Conservation (phyloP, 1,284 basidiomycete species). For the Ustilago cynodontis region DNA sequence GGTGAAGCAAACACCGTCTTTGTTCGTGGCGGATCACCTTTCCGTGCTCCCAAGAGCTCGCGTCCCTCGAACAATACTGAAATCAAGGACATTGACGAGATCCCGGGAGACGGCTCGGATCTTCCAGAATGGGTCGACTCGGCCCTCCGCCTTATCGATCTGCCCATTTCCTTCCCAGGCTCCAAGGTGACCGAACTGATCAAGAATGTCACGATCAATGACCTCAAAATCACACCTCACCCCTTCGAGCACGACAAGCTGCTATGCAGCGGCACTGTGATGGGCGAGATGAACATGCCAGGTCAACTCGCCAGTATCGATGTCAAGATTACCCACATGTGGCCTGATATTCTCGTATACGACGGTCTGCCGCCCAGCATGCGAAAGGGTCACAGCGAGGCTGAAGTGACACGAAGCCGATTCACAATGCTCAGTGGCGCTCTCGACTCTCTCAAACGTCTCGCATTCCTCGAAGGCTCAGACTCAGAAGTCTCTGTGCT, state of each 20-base stretch:
- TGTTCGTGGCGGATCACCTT: conserved; percentile 63
- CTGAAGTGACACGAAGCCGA: neutral
- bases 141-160: conserved; percentile 52
- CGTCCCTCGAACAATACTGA: neutral
- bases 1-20: conserved; percentile 62
- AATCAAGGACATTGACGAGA: conserved; percentile 9
- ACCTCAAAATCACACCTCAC: conserved; percentile 64
- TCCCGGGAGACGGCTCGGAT: conserved; percentile 55
- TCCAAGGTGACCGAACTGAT: conserved; percentile 64
- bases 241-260: conserved; percentile 63
- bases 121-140: conserved; percentile 62
- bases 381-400: conserved; percentile 30
- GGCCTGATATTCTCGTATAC: conserved; percentile 65
- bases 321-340: conserved; percentile 62
- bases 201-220: conserved; percentile 64
- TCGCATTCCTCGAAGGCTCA: conserved; percentile 24
- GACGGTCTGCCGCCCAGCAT: conserved; percentile 64
- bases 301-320: conserved; percentile 62
- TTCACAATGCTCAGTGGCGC: conserved; percentile 33
- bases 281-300: conserved; percentile 62
- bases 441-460: conserved; percentile 29
- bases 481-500: conserved; percentile 7
- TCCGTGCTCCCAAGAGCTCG: conserved; percentile 28
- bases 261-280: conserved; percentile 60
- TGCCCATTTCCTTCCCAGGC: conserved; percentile 65